Conservation (phyloP, 257 asterid species). For the Solanum dulcamara region DNA sequence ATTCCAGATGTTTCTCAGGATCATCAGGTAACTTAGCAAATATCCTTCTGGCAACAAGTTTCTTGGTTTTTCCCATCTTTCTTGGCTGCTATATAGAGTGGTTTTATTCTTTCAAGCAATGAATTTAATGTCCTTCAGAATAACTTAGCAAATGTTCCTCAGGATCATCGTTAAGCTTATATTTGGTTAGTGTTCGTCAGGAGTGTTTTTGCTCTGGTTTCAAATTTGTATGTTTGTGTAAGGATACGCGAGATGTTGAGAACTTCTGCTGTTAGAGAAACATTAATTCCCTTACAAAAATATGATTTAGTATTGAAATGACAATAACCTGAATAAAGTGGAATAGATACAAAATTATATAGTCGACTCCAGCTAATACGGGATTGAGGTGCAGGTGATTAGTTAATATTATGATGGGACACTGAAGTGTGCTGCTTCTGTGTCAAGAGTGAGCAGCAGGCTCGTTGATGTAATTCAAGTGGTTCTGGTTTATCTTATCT, state of each 20-base stretch:
- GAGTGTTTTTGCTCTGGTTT: not conserved
- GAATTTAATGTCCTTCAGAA: not conserved
- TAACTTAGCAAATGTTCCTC: not conserved
- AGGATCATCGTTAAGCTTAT: not conserved
- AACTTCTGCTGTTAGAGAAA: not conserved
- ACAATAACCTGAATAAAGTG: not conserved
- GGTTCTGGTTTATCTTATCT: too few relatives aligned
- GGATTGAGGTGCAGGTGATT: not conserved
- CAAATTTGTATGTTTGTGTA: not conserved
- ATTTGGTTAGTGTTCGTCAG: not conserved
- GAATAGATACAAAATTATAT: not conserved
- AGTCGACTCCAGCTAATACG: not conserved
- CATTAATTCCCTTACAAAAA: not conserved
- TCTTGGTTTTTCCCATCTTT: not conserved
- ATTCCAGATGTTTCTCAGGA: constrained; percentile 12
- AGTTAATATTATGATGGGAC: not conserved
- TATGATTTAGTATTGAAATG: not conserved
- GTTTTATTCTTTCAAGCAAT: not conserved
- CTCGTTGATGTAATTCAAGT: not conserved
- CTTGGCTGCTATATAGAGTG: not conserved
- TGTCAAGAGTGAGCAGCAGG: not conserved
- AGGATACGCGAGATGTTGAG: not conserved
- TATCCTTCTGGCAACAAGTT: not conserved
- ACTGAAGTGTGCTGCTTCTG: not conserved
- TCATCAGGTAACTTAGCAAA: constrained; percentile 14